These are phyloP conservation scores for Colletotrichum siamense DNA, from an alignment of 2,329 filamentous ascomycete species.

Conservation along the genomic window DNA sequence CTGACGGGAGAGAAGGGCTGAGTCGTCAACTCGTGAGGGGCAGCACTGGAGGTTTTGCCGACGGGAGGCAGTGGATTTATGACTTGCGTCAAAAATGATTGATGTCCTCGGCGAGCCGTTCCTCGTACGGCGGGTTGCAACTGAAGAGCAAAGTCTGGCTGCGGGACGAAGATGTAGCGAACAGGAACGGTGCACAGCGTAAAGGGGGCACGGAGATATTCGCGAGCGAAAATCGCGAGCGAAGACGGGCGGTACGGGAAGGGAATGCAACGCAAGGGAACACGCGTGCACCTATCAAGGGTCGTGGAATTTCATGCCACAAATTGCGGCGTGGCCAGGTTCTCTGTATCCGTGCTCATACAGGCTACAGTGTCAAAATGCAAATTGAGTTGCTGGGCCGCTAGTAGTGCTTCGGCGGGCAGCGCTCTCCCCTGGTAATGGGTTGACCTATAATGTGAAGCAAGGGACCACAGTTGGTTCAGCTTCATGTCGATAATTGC, in stretches of 20 bases:
- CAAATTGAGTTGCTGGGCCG: background rate
- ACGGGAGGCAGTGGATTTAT: background rate
- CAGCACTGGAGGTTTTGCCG: background rate
- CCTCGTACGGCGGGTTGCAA: background rate
- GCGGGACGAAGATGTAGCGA: background rate
- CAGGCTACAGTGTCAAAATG: background rate
- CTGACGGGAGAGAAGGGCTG: background rate
- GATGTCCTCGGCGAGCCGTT: background rate
- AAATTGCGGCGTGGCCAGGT: background rate
- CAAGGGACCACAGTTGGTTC: background rate
- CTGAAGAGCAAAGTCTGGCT: background rate
- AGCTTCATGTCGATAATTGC: background rate
- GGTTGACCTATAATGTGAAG: background rate
- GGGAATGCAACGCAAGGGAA: slow-evolving; percentile 20
- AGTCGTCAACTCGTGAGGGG: background rate
- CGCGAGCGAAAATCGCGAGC: slow-evolving; percentile 3
- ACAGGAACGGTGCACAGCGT: background rate
- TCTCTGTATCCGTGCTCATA: background rate
- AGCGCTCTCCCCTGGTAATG: background rate
- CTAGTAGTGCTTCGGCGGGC: background rate
- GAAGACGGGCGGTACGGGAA: slow-evolving; percentile 2
- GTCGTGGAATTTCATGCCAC: slow-evolving; percentile 2
- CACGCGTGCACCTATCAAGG: slow-evolving; percentile 20
- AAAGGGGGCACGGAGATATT: slow-evolving; percentile 8
- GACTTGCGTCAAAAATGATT: background rate